Conservation (phyloP, 1,284 basidiomycete genomes). For the Marasmius oreades region DNA sequence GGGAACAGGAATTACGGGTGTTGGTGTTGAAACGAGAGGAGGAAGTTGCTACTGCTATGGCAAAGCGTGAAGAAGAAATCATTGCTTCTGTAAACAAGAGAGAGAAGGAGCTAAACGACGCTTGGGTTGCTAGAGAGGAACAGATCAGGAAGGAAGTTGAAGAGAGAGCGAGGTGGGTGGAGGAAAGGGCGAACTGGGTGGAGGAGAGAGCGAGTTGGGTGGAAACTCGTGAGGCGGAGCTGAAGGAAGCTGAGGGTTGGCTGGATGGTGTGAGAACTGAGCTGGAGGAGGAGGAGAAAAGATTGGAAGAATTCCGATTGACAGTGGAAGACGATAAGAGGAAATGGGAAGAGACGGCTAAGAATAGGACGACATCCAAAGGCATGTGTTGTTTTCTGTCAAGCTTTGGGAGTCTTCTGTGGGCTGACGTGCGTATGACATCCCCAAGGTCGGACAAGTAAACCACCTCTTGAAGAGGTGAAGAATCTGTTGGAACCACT, state of each 20-base stretch:
- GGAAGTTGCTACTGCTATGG: slow-evolving; percentile 62
- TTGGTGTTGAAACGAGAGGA: slow-evolving; percentile 65
- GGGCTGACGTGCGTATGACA: slow-evolving; percentile 4
- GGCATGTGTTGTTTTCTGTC: slow-evolving; percentile 8
- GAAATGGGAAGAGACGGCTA: slow-evolving; percentile 33
- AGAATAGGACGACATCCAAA: slow-evolving; percentile 15
- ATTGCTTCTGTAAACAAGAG: slow-evolving; percentile 62
- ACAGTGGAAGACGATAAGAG: slow-evolving; percentile 46
- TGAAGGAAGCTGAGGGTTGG: slow-evolving; percentile 46
- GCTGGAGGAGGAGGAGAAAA: slow-evolving; percentile 46
- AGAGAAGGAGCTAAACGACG: slow-evolving; percentile 66
- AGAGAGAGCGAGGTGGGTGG: slow-evolving; percentile 32
- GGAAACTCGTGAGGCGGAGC: slow-evolving; percentile 44
- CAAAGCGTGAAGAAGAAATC: slow-evolving; percentile 69
- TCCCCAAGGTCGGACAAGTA: slow-evolving; percentile 41
- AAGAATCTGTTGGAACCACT: slow-evolving; percentile 63
- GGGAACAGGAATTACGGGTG: slow-evolving; percentile 66
- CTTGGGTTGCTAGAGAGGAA: slow-evolving; percentile 57
- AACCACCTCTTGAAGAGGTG: slow-evolving; percentile 68
- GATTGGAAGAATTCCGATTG: slow-evolving; percentile 39
- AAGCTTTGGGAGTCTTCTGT: neutral
- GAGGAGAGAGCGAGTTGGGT: slow-evolving; percentile 56
- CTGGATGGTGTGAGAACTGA: slow-evolving; percentile 38
- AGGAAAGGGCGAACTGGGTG: slow-evolving; percentile 2
- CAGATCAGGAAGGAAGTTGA: slow-evolving; percentile 49